Conservation (phyloP, 2,329 filamentous ascomycete genomes). For the Aspergillus felis region DNA sequence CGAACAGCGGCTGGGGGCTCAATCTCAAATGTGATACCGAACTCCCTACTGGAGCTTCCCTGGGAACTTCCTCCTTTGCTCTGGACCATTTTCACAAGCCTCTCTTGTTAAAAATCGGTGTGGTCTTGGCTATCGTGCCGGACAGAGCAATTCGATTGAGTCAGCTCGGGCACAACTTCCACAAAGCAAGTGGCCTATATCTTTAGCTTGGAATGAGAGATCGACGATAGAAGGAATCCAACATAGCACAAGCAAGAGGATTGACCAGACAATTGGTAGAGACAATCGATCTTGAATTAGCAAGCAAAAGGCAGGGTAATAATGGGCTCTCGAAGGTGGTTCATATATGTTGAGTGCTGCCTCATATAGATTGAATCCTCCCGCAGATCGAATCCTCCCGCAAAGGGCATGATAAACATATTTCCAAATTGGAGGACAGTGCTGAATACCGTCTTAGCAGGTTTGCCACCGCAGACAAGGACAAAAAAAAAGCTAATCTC, state of each 20-base stretch:
- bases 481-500: neutral
- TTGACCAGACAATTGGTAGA: neutral
- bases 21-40: slow-evolving; percentile 27
- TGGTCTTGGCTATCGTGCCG: neutral
- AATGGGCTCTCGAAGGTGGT: neutral
- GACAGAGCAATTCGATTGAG: neutral
- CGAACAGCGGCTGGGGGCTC: slow-evolving; percentile 23
- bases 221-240: neutral
- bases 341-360: neutral
- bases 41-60: slow-evolving; percentile 24
- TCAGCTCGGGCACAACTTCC: neutral
- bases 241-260: neutral
- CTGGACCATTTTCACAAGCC: slow-evolving; percentile 15
- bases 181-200: neutral
- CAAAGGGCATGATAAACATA: neutral
- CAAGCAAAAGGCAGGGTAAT: neutral
- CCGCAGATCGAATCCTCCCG: too few species aligned
- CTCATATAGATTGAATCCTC: neutral
- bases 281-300: neutral
- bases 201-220: neutral
- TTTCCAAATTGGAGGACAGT: neutral
- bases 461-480: neutral
- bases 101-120: neutral
- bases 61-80: neutral
- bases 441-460: neutral